Evolutionary conservation across 495 filamentous ascomycete species (phyloP), one percentile per base, ranked within the genome.

Genomic region (Penicillium nucicola): DNA sequence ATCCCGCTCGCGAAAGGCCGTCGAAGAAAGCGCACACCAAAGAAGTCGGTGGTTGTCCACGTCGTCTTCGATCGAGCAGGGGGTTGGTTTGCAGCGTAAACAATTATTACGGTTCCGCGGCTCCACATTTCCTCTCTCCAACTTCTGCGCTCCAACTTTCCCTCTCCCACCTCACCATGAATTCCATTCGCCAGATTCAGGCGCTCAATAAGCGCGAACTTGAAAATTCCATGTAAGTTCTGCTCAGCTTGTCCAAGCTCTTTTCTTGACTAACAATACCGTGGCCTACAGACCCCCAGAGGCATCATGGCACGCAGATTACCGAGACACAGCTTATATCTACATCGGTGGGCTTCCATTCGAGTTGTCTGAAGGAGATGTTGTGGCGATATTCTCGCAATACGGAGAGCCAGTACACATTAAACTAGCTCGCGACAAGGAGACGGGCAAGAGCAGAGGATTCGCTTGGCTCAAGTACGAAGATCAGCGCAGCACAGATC

Each of bases 391-490:
- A 48, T 99, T 97, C 80, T 96, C 90, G 20, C 95, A 99, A 64
- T 99, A 84, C 61, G 93, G 93, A 52, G 91, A 97, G 63, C 95
- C 95, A 8, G 87, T 89, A 11, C 90, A 90, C 69, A 77, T 97
- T 48, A 93, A 96, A 55, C 79, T 97, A 1, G 79, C 85, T 25
- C 89, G 93, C 46, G 93, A 98, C 76, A 93, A 95, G 64, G 93
- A 97, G 61, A 92, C 92, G 0, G 95, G 93, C 22, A 95, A 95
- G 66, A 92, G 87, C 54, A 85, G 85, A 47, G 93, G 93, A 1
- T 99, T 97, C 56, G 89, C 85, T 1, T 99, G 91, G 75, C 78
- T 98, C 44, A 98, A 98, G 67, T 98, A 97, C 68, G 93, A 98
- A 64, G 93, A 98, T 68, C 93, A 98, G 78, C 84, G 95, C 50